Evolutionary conservation across 257 asterid genomes (phyloP), one percentile per base, ranked within the genome.

Genomic region (Cordia subcordata): DNA sequence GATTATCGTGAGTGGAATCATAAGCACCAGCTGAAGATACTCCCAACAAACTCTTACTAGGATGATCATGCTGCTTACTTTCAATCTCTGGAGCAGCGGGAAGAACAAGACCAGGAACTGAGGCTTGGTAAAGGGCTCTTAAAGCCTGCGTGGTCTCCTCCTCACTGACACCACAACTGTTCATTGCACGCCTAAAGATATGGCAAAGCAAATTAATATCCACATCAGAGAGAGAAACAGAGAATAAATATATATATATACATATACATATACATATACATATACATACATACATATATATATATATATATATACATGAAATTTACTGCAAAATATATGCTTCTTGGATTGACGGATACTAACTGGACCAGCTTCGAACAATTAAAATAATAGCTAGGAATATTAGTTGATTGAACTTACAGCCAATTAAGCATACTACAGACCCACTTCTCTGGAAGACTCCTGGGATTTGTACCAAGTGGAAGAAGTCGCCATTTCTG

Each of bases 391-490:
- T 61, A 6, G 55, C 51, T 37, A 58, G 37, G 61, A 14, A 20
- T 11, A 38, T 18, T 22, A 22, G 20, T 60, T 59, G 60, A 68
- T 22, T 63, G 63, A 71, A 89, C 99, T 93, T 86, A 93, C 97
- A 93, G 90, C 99, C 99, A 89, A 65, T 78, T 70, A 58, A 89
- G 99, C 99, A 86, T 86, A 74, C 83, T 85, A 67, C 99, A 93
- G 49, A 73, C 60, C 99, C 99, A 93, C 76, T 85, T 87, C 65
- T 93, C 81, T 15, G 97, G 95, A 69, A 93, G 97, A 74, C 85
- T 81, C 53, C 62, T 62, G 38, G 97, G 96, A 73, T 89, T 81
- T 63, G 76, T 89, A 52, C 87, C 97, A 64, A 75, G 95, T 56
- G 99, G 99, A 72, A 93, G 92, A 71, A 93, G 87, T 68, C 99